Evolutionary conservation across 192 early-diverging fungal species (phyloP), one percentile per base, ranked within the genome.

Genomic region (Backusella westeae): DNA sequence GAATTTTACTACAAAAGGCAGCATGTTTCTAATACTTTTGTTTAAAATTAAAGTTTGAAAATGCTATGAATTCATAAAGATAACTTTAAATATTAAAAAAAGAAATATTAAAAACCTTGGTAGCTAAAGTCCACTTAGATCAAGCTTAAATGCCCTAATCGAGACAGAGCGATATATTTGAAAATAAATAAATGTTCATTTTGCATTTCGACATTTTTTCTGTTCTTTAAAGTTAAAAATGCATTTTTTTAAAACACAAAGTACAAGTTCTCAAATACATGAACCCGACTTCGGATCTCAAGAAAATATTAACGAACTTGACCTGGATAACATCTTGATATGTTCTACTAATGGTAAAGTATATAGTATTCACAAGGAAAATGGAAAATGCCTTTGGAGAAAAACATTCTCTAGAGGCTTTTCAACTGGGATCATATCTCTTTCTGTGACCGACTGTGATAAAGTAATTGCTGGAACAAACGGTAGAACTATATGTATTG

Each of bases 291-390:
- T 8, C 10, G 26, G n/a, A 29, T 10, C 3, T 26, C 23, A 63
- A 63, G 4, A 59, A 59, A 21, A 34, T 69, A 17, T 17, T 36
- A 1, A 53, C n/a, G 21, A 21, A 46, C 5, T 76, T 56, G 19
- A 65, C 6, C 12, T 32, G 9, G 34, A 72, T 26, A 46, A 80
- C 6, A 39, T 80, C n/a, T 21, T 80, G 23, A 17, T 76, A 8
- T 75, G 75, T 29, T 44, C 74, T n/a, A 76, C 79, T 1, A 70
- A 76, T 34, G 74, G 75, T 2, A 42, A 63, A 6, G 49, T 80
- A 5, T 80, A 76, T 49, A 46, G 56, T 34, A 52, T 80, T 10
- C 59, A 71, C 65, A 80, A 80, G 46, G 36, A 49, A 15, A 69
- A 75, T 53, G 79, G 74, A 1, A n/a, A 17, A n/a, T 41, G 69